A percentile compares a stretch with the other conserved stretches of the same genome.
phyloP scores from a whole-genome alignment of 169 alveolate genomes.

The Eimeria sp. region DNA sequence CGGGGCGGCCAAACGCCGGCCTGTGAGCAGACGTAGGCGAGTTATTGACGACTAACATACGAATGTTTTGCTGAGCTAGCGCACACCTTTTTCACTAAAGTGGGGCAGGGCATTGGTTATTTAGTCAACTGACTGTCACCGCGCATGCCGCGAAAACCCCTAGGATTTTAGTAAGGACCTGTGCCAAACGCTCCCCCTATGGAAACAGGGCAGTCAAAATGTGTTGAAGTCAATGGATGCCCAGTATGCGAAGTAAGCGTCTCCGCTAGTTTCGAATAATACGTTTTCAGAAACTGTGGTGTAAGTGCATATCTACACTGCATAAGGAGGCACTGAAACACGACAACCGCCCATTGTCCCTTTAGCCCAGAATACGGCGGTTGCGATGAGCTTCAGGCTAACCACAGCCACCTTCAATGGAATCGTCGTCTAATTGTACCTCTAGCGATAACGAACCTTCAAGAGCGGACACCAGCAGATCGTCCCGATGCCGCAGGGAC shows the following conservation, averaged over 20 bases:
- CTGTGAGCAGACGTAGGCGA: conserved; percentile 51
- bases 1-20: conserved; percentile 59
- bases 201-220: neutral
- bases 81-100: neutral
- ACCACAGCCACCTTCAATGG: neutral
- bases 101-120: neutral
- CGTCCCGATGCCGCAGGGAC: conserved; percentile 71
- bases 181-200: neutral
- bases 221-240: neutral
- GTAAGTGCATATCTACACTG: neutral
- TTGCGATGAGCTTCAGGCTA: neutral
- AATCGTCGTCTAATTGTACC: conserved; percentile 16
- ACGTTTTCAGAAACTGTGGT: neutral
- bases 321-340: neutral
- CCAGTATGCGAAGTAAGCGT: neutral
- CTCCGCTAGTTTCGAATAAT: neutral
- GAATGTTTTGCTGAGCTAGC: neutral
- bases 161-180: neutral
- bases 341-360: neutral
- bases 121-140: neutral
- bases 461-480: conserved; percentile 66
- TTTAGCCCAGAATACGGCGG: neutral
- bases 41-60: conserved; percentile 12
- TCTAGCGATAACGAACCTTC: conserved; percentile 31
- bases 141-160: neutral